Evolutionary conservation across 2,329 filamentous ascomycete genomes (phyloP).

Genomic region (Aspergillaceae sp.): DNA sequence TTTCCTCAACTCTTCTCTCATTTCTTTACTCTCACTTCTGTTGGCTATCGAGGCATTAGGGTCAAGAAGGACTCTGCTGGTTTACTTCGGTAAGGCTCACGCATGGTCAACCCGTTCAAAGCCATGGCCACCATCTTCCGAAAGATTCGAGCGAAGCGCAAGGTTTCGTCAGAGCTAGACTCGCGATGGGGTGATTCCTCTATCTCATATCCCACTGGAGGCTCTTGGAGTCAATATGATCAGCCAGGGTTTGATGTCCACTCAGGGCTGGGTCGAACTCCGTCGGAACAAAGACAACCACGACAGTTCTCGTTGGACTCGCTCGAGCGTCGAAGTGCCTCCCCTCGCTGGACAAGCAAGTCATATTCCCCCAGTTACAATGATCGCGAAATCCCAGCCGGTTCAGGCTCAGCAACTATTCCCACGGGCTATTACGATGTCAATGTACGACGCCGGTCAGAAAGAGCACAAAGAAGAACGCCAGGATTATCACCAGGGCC

Average conservation of each 20-base stretch:
- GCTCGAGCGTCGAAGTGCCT: constrained; percentile 3
- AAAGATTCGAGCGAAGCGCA: constrained; percentile 26
- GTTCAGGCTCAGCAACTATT: constrained; percentile 10
- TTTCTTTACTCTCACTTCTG: too few species aligned
- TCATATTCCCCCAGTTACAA: not conserved
- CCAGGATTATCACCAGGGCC: not conserved
- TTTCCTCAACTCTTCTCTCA: too few species aligned
- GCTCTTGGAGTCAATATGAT: constrained; percentile 36
- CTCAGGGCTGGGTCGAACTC: constrained; percentile 3
- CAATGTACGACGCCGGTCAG: constrained; percentile 16
- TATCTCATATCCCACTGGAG: constrained; percentile 33
- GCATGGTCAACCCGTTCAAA: constrained; percentile 9
- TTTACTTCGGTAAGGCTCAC: not conserved
- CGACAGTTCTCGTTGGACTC: constrained; percentile 6
- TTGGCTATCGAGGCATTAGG: too few species aligned
- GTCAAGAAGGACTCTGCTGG: not conserved
- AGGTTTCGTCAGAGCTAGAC: constrained; percentile 29
- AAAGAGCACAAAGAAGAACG: constrained; percentile 3
- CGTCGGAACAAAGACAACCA: constrained; percentile 8
- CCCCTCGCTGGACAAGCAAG: constrained; percentile 1
- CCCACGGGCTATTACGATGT: constrained; percentile 26
- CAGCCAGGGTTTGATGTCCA: constrained; percentile 11
- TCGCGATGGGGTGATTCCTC: constrained; percentile 33
- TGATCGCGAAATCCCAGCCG: constrained; percentile 5
- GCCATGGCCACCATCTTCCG: constrained; percentile 24